Base-by-base conservation (phyloP, 768 basidiomycete species). In the Chiua virens region DNA sequence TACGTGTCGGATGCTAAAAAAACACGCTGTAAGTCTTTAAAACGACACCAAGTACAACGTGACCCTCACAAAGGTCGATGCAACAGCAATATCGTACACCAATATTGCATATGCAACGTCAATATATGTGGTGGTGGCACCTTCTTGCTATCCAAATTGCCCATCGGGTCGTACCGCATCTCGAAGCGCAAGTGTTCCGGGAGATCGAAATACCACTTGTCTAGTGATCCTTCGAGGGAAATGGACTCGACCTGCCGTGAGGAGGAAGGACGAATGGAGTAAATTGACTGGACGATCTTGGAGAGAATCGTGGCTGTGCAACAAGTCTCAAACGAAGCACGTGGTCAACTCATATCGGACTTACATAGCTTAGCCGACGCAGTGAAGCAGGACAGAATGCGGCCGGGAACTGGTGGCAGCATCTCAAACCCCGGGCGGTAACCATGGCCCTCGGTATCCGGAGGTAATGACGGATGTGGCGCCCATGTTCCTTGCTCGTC, bases 31-130 rank as follows among this genome's bases (percentile, higher is more conserved):
- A n/a, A 61, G 39, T 20, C 48, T 14, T 22, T 28, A 27, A 44
- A 45, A 50, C 21, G 45, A 41, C 36, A 32, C 27, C 17, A 42
- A 37, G 45, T 1, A 32, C 18, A 7, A 45, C 20, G 18, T 13
- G 50, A 32, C 21, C 74, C 86, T 71, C 65, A 89, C 87, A 90
- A 90, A 11, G 89, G 89, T 17, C 89, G 80, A 65, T 91, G 88
- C 44, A 91, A 69, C 25, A 92, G 63, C 28, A 92, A 64, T 21
- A 85, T 81, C 11, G 87, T 80, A 62, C 86, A 88, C 89, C 89
- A 92, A 61, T 90, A 91, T 60, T 89, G 86, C 87, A 91, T 86
- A 62, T 91, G 89, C 44, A 92, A 71, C 36, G 85, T 86, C 49
- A 91, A 69, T 22, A 88, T 70, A 56, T 88, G 83, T 5, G 88